A percentile compares a stretch with the other conserved stretches of the same genome.
These are phyloP conservation scores for Hygrophila difformis DNA, from an alignment of 257 asterid species.

Conservation along the genomic window DNA sequence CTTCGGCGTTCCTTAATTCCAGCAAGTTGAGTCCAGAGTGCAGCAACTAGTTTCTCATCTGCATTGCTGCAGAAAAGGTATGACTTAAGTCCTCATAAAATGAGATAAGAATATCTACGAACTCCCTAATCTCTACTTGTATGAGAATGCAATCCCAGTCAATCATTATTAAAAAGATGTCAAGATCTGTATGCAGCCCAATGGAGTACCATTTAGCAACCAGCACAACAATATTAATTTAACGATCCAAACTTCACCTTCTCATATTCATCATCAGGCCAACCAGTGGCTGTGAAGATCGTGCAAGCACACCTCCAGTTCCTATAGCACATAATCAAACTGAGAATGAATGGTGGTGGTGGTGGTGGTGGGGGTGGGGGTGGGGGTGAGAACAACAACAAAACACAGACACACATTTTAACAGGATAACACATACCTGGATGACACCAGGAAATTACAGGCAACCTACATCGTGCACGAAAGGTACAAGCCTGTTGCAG, in stretches of 20 bases:
- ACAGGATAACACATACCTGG: conserved; percentile 46
- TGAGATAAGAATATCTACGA: conserved; percentile 8
- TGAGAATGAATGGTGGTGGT: too few species aligned
- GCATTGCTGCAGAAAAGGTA: conserved; percentile 55
- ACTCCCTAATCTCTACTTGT: conserved; percentile 7
- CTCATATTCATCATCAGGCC: conserved; percentile 99
- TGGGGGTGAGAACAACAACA: too few species aligned
- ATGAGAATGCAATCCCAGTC: conserved; percentile 1
- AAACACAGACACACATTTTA: conserved; percentile 16
- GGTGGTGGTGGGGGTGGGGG: too few species aligned
- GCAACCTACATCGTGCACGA: conserved; percentile 89
- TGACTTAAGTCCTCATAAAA: conserved; percentile 11
- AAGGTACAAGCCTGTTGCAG: conserved; percentile 75
- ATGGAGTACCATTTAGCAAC: too few species aligned
- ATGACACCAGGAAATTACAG: conserved; percentile 90
- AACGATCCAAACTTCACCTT: conserved; percentile 41
- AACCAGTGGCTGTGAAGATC: conserved; percentile 94
- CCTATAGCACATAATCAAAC: conserved; percentile 37
- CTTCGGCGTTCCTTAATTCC: conserved; percentile 68
- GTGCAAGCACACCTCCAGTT: conserved; percentile 95
- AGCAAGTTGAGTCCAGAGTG: conserved; percentile 69
- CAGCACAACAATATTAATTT: too few species aligned
- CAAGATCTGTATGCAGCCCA: too few species aligned
- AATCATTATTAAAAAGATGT: conserved; percentile 2
- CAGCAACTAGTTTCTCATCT: conserved; percentile 91